Evolutionary conservation across 73 alveolate species (phyloP).

Genomic region (Paramecium pentaurelia): DNA sequence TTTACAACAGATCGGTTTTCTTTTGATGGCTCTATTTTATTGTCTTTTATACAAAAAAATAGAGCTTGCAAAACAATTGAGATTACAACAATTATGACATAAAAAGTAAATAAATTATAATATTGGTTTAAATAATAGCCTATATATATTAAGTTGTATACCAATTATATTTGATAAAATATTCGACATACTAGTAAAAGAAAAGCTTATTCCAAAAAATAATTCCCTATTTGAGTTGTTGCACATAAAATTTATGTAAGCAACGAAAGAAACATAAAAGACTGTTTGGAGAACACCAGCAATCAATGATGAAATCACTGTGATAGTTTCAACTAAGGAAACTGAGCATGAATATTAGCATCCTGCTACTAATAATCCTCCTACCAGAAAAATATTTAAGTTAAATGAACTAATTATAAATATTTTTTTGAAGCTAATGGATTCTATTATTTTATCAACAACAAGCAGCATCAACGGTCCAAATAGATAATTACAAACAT

Average conservation of each 20-base stretch:
- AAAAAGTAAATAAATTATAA: neutral
- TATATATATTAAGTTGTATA: neutral
- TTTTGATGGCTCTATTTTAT: neutral
- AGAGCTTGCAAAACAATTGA: neutral
- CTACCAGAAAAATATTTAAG: neutral
- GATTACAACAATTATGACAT: neutral
- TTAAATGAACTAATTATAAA: slow-evolving; percentile 12
- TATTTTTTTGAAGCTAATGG: neutral
- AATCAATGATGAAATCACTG: slow-evolving; percentile 19
- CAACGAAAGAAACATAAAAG: slow-evolving; percentile 41
- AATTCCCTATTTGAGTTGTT: neutral
- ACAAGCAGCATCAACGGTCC: neutral
- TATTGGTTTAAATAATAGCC: slow-evolving; percentile 20
- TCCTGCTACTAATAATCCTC: slow-evolving; percentile 2
- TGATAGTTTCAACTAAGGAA: neutral
- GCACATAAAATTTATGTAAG: slow-evolving; percentile 1
- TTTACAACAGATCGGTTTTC: neutral
- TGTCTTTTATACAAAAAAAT: neutral
- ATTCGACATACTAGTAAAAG: slow-evolving; percentile 37
- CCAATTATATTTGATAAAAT: slow-evolving; percentile 24
- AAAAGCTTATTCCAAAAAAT: slow-evolving; percentile 36
- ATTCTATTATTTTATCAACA: neutral
- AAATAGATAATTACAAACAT: slow-evolving; percentile 34
- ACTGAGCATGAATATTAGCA: neutral
- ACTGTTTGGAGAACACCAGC: slow-evolving; percentile 36